A percentile compares a stretch with the other conserved stretches of the same genome.
Evolutionary conservation across 1,284 basidiomycete genomes (phyloP).

Genomic region (Papiliotrema terrestris): DNA sequence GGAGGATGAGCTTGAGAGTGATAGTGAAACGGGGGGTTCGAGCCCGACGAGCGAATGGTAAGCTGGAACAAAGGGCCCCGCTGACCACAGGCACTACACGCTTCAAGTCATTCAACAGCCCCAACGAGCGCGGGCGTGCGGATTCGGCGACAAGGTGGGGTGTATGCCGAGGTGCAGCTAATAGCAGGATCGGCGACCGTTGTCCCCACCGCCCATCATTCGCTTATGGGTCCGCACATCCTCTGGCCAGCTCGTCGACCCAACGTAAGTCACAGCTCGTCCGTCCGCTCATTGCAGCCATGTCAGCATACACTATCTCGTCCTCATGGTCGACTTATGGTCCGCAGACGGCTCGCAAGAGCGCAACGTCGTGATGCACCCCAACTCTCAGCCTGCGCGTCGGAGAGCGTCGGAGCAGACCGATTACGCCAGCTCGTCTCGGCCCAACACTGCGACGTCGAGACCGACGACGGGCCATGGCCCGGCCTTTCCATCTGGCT

Average conservation of each 20-base stretch:
- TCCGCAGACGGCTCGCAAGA: constrained; percentile 72
- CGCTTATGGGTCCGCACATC: constrained; percentile 39
- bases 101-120: constrained; percentile 82
- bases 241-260: constrained; percentile 65
- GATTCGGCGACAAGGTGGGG: constrained; percentile 85
- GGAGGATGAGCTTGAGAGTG: not conserved
- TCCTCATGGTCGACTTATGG: constrained; percentile 85
- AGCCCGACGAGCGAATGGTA: not conserved
- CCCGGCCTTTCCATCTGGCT: not conserved
- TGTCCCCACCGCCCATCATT: constrained; percentile 78
- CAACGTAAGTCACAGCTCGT: constrained; percentile 59
- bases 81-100: constrained; percentile 62
- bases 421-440: not conserved
- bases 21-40: not conserved
- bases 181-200: constrained; percentile 74
- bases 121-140: constrained; percentile 83
- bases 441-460: not conserved
- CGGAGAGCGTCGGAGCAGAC: not conserved
- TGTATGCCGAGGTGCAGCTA: constrained; percentile 2
- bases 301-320: constrained; percentile 76
- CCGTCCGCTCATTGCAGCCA: constrained; percentile 56
- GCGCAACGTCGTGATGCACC: constrained; percentile 80
- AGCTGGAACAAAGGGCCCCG: not conserved
- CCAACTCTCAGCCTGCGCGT: constrained; percentile 28
- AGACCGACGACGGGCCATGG: not conserved